phyloP scores from a whole-genome alignment of 1,139 yeast genomes.

The Nakaseomyces uthaithaninus region DNA sequence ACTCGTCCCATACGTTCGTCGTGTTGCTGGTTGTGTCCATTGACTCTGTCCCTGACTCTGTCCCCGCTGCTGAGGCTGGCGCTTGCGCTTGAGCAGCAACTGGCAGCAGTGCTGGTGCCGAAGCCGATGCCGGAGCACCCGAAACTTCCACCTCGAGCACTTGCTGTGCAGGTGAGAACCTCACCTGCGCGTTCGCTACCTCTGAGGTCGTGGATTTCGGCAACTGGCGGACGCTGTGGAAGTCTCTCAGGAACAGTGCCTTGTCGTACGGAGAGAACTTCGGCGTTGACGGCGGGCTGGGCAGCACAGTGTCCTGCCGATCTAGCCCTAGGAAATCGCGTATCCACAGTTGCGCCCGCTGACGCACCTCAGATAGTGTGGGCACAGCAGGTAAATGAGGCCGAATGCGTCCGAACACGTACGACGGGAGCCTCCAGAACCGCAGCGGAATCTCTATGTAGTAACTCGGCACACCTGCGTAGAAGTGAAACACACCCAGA shows the following conservation, averaged over 20 bases:
- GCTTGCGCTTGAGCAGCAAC: not conserved
- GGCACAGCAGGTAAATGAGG: not conserved
- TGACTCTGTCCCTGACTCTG: not conserved
- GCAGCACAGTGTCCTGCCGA: not conserved
- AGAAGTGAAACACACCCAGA: constrained; percentile 6
- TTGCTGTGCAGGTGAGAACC: no score
- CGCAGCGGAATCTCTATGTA: constrained; percentile 6
- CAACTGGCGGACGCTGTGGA: no score
- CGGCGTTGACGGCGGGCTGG: constrained; percentile 2
- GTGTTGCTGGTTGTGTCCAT: not conserved
- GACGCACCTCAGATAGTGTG: not conserved
- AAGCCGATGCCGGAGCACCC: no score
- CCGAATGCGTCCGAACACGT: not conserved
- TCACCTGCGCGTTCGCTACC: no score
- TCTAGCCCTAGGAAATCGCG: not conserved
- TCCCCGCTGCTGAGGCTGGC: no score
- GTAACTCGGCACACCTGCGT: constrained; percentile 7
- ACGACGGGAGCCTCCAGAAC: constrained; percentile 5
- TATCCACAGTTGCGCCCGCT: not conserved
- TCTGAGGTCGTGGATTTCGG: no score
- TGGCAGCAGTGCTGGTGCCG: not conserved
- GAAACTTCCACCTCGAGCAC: no score
- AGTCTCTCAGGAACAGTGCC: constrained; percentile 4
- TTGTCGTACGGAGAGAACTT: constrained; percentile 5
- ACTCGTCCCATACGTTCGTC: constrained; percentile 5